phyloP scores from a whole-genome alignment of 2,329 filamentous ascomycete species.

The Thelonectria rubi region DNA sequence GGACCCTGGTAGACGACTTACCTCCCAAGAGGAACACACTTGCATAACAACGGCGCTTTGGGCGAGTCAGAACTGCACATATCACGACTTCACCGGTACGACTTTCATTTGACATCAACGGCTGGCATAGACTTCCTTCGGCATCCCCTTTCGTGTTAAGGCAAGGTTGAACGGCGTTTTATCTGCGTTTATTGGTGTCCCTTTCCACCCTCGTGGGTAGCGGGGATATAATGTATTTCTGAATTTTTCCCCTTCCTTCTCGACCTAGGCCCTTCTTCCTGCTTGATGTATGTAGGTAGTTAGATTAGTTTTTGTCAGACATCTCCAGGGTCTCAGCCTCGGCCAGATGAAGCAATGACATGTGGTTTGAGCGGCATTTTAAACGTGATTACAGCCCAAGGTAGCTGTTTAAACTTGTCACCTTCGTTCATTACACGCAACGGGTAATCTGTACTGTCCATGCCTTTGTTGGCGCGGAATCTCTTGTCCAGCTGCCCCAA shows the following conservation, averaged over 20 bases:
- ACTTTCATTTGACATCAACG: constrained; percentile 47
- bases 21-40: constrained; percentile 29
- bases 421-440: background rate
- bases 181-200: constrained; percentile 45
- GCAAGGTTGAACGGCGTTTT: constrained; percentile 48
- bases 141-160: constrained; percentile 41
- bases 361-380: constrained; percentile 12
- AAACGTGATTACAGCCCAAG: background rate
- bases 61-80: constrained; percentile 40
- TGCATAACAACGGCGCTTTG: constrained; percentile 40
- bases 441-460: background rate
- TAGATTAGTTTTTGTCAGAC: constrained; percentile 12
- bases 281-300: constrained; percentile 40
- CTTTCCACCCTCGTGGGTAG: constrained; percentile 37
- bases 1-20: constrained; percentile 63
- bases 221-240: constrained; percentile 36
- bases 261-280: constrained; percentile 25
- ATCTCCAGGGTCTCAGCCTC: constrained; percentile 13
- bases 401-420: background rate
- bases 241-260: constrained; percentile 19
- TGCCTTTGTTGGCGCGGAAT: background rate
- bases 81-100: constrained; percentile 47
- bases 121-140: constrained; percentile 49
- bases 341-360: constrained; percentile 14
- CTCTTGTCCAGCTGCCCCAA: background rate